These are phyloP conservation scores for Sporothrix humicola DNA, from an alignment of 2,329 filamentous ascomycete species.

Conservation along the genomic window DNA sequence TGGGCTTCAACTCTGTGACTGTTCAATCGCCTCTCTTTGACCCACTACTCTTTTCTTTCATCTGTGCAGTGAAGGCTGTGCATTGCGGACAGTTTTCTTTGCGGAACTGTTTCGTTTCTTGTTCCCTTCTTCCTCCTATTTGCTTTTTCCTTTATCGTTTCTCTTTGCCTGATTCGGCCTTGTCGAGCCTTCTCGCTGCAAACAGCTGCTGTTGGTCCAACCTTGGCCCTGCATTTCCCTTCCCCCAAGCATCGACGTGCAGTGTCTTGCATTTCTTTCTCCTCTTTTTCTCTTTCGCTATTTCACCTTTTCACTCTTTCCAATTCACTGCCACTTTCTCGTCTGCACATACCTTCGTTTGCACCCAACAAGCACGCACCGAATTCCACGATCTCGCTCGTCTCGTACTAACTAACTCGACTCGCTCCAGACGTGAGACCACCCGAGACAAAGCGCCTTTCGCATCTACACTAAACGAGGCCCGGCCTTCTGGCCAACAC, in stretches of 20 bases:
- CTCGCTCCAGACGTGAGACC: conserved; percentile 6
- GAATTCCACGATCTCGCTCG: neutral
- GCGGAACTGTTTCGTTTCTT: conserved; percentile 13
- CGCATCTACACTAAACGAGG: neutral
- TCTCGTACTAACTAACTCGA: conserved; percentile 5
- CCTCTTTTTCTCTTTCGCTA: neutral
- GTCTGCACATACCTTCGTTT: neutral
- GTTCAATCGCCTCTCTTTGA: neutral
- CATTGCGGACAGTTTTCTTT: neutral
- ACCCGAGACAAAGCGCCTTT: conserved; percentile 11
- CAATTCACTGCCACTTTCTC: neutral
- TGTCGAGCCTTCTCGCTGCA: neutral
- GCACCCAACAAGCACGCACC: neutral
- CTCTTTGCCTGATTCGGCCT: neutral
- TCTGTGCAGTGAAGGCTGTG: conserved; percentile 22
- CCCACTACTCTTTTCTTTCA: conserved; percentile 1
- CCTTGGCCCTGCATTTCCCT: conserved; percentile 13
- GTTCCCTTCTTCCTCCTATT: neutral
- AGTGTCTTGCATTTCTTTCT: neutral
- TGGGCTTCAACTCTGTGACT: neutral
- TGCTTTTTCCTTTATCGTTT: neutral
- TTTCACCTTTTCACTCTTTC: neutral
- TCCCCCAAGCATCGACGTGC: neutral
- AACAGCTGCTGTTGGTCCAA: neutral
- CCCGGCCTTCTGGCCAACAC: conserved; percentile 13